A percentile compares a stretch with the other conserved stretches of the same genome.
These are phyloP conservation scores for Backusella tuberculispora DNA, from an alignment of 192 early-diverging fungal species.

Conservation along the genomic window DNA sequence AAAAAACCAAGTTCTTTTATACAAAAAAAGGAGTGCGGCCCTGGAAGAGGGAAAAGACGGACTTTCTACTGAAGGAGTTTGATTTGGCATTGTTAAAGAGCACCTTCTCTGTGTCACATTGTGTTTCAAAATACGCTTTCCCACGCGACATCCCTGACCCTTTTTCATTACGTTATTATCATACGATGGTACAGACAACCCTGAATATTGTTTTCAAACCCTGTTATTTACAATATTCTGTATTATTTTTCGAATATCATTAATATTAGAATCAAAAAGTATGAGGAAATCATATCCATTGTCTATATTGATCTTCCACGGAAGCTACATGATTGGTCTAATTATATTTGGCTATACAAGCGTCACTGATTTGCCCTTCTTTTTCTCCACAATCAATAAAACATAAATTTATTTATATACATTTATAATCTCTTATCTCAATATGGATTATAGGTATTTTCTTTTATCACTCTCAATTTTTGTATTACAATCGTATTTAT, in stretches of 20 bases:
- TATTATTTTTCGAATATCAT: background rate
- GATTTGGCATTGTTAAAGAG: slow-evolving; percentile 1
- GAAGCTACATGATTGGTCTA: slow-evolving; percentile 1
- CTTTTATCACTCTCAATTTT: too few species aligned
- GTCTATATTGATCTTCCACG: slow-evolving; percentile 1
- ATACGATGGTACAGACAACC: slow-evolving; percentile 7
- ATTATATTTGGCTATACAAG: slow-evolving; percentile 11
- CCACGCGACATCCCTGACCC: slow-evolving; percentile 3
- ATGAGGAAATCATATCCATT: background rate
- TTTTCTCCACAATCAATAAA: slow-evolving; percentile 6
- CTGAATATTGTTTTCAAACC: slow-evolving; percentile 7
- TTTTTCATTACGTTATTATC: slow-evolving; percentile 15
- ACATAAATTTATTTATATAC: background rate
- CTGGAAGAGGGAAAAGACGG: slow-evolving; percentile 15
- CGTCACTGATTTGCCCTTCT: slow-evolving; percentile 6
- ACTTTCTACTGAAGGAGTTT: slow-evolving; percentile 15
- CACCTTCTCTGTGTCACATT: slow-evolving; percentile 14
- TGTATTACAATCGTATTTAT: too few species aligned
- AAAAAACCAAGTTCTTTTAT: slow-evolving; percentile 2
- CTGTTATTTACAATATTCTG: background rate
- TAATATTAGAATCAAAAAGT: background rate
- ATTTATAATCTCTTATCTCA: background rate
- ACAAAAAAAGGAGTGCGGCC: slow-evolving; percentile 12
- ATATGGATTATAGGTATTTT: background rate
- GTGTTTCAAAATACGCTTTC: slow-evolving; percentile 13